A percentile compares a stretch with the other conserved stretches of the same genome.
Conservation (phyloP, 306 rosid species). For the Parietaria judaica region DNA sequence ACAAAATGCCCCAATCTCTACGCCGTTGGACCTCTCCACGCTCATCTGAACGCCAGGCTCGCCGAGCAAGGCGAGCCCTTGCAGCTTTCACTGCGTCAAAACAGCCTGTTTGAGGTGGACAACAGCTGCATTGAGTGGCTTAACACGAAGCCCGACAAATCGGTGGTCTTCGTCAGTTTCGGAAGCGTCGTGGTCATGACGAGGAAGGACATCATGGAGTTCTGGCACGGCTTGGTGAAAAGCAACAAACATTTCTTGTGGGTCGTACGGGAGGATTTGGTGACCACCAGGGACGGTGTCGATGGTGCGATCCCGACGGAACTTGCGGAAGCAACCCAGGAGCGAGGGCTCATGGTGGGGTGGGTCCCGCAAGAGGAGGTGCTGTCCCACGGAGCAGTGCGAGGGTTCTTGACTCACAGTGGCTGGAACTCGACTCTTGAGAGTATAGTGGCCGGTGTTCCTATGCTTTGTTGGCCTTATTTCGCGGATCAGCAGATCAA, state of each 20-base stretch:
- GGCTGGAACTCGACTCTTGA: slow-evolving; percentile 34
- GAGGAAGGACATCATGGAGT: slow-evolving; percentile 24
- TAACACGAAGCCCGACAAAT: slow-evolving; percentile 25
- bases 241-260: slow-evolving; percentile 43
- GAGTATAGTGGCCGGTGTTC: slow-evolving; percentile 21
- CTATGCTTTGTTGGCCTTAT: slow-evolving; percentile 28
- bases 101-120: slow-evolving; percentile 24
- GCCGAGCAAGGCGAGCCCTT: not conserved
- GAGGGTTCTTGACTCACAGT: slow-evolving; percentile 41
- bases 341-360: slow-evolving; percentile 28
- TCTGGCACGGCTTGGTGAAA: slow-evolving; percentile 51
- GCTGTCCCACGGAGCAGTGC: slow-evolving; percentile 32
- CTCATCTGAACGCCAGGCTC: slow-evolving; percentile 14
- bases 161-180: slow-evolving; percentile 47
- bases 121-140: slow-evolving; percentile 46
- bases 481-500: slow-evolving; percentile 24
- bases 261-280: slow-evolving; percentile 32
- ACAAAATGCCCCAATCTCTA: slow-evolving; percentile 22
- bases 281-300: not conserved
- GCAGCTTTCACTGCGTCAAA: not conserved
- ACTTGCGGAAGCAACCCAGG: slow-evolving; percentile 26
- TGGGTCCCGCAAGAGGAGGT: slow-evolving; percentile 63
- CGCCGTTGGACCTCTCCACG: slow-evolving; percentile 43
- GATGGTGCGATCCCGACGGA: not conserved
- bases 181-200: slow-evolving; percentile 23